These are phyloP conservation scores for Boletus reticuloceps DNA, from an alignment of 768 basidiomycete genomes.

Conservation along the genomic window DNA sequence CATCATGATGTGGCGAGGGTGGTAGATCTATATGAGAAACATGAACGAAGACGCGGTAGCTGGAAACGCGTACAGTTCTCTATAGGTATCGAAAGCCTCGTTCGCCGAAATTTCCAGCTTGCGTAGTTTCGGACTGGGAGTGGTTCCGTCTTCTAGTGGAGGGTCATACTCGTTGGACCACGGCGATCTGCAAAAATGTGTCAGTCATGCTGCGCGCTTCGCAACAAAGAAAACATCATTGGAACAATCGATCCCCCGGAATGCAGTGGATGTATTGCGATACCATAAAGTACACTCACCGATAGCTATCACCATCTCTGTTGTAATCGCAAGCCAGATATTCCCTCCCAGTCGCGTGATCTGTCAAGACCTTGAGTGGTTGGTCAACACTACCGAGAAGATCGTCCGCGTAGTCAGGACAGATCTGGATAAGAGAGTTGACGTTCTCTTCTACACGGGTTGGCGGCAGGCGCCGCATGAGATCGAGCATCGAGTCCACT, in stretches of 20 bases:
- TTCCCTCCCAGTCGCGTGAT: conserved; percentile 79
- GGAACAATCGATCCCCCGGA: too few relatives aligned
- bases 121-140: conserved; percentile 79
- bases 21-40: not conserved
- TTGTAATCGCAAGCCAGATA: conserved; percentile 96
- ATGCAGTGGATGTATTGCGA: not conserved
- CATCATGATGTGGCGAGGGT: not conserved
- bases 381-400: conserved; percentile 93
- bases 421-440: conserved; percentile 71
- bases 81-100: conserved; percentile 95
- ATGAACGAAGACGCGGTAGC: not conserved
- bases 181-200: conserved; percentile 66
- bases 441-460: conserved; percentile 87
- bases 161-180: conserved; percentile 98
- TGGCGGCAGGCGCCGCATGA: conserved; percentile 95
- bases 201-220: conserved; percentile 10
- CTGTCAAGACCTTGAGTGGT: conserved; percentile 78
- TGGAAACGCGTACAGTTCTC: conserved; percentile 69
- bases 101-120: conserved; percentile 92
- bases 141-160: conserved; percentile 83
- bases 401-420: conserved; percentile 94
- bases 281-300: conserved; percentile 37
- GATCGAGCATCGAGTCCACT: conserved; percentile 91
- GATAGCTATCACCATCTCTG: conserved; percentile 85
- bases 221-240: too few relatives aligned